These are phyloP conservation scores for Monosporascus sp. DNA, from an alignment of 2,329 filamentous ascomycete genomes.

Conservation along the genomic window DNA sequence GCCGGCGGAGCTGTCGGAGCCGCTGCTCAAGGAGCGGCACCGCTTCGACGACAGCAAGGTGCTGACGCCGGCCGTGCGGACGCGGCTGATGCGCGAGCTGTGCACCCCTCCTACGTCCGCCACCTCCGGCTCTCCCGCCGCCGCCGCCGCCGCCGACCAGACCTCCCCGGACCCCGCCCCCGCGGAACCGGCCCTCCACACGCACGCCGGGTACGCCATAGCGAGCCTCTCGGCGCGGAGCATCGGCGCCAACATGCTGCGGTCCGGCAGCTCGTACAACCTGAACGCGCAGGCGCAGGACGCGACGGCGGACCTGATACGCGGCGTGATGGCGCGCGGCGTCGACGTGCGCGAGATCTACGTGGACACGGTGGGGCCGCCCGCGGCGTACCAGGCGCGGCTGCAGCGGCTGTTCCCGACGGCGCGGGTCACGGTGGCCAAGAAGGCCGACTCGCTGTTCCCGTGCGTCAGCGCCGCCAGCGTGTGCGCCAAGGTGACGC, in stretches of 20 bases:
- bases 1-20: slow-evolving; percentile 64
- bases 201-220: slow-evolving; percentile 66
- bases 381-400: slow-evolving; percentile 76
- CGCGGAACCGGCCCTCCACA: background rate
- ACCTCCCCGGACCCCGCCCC: background rate
- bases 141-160: background rate
- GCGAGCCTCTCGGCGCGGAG: slow-evolving; percentile 76
- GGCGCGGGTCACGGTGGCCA: slow-evolving; percentile 68
- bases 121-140: slow-evolving; percentile 40
- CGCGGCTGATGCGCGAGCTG: slow-evolving; percentile 61
- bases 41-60: slow-evolving; percentile 96
- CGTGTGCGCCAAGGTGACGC: slow-evolving; percentile 92
- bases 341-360: slow-evolving; percentile 87
- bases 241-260: slow-evolving; percentile 75
- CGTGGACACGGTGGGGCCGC: slow-evolving; percentile 88
- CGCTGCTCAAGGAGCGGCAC: slow-evolving; percentile 71
- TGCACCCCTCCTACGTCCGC: slow-evolving; percentile 57
- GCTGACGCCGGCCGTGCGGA: slow-evolving; percentile 73
- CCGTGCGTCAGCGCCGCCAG: slow-evolving; percentile 90
- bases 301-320: slow-evolving; percentile 78
- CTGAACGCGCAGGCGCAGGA: slow-evolving; percentile 95
- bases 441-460: slow-evolving; percentile 90
- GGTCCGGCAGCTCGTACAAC: slow-evolving; percentile 64
- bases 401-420: slow-evolving; percentile 81
- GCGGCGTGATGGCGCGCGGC: slow-evolving; percentile 66